Base-by-base conservation (phyloP, 257 asterid genomes). In the Leonotis leonurus region DNA sequence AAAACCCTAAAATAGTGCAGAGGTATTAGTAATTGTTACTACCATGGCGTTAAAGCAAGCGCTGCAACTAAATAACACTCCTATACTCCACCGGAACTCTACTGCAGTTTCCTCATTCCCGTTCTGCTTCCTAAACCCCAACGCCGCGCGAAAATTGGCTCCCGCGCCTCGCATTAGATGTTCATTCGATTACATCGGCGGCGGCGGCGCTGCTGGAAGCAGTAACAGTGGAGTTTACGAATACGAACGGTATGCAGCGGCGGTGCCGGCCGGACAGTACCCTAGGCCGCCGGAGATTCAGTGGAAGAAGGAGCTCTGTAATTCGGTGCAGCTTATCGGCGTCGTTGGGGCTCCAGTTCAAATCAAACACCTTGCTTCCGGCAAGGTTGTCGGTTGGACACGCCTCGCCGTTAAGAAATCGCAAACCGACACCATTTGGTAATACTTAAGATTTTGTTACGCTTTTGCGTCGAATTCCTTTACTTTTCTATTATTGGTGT, bases 321-420 rank as follows among this genome's bases (percentile, higher is more conserved):
- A 80, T 48, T 67, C 78, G 67, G 80, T 90, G 45, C 94, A 87
- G 66, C 88, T 90, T 13, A 90, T 90, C 36, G 97, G 97, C 25
- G 76, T 71, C n/a, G 81, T 90, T 36, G 95, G 88, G 0, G 69
- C 81, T 56, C 93, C 96, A 0, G 84, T 90, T 16, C 90, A 87
- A 77, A 78, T 83, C 67, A 85, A 87, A 70, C 83, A 81, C 59
- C 80, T 90, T 41, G 72, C 75, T 64, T 85, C 96, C 25, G 97
- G 96, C 5, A 90, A 90, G 73, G 70, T 71, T 10, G 56, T 90
- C 3, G 96, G 88, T 21, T 87, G 90, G 94, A 71, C 96, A 12
- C 90, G 96, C 36, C 84, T 87, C 14, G 93, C 96, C 50, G 95
- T 90, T 3, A 90, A 82, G 87, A 87, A 85, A 72, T 81, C 96